These are phyloP conservation scores for Syzygium syzygioides DNA, from an alignment of 441 rosid species.

Conservation along the genomic window DNA sequence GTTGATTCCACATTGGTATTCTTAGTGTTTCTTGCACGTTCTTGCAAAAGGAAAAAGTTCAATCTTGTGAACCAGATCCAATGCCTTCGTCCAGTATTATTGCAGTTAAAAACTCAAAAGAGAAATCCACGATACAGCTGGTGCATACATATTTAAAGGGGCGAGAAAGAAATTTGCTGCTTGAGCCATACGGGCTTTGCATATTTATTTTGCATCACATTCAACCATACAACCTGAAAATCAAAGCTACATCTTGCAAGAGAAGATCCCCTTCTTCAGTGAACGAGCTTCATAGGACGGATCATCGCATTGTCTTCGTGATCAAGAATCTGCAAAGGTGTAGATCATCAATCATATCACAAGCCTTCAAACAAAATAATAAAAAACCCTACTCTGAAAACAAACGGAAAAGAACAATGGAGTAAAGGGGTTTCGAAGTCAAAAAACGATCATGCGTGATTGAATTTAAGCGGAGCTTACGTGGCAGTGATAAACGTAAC, in stretches of 20 bases:
- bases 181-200: not conserved
- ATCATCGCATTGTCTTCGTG: not conserved
- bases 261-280: not conserved
- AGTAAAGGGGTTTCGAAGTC: not conserved
- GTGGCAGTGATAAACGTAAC: conserved; percentile 10
- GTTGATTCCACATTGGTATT: not conserved
- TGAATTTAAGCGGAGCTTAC: not conserved
- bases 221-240: not conserved
- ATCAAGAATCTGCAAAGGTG: not conserved
- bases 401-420: not conserved
- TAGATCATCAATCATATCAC: not conserved
- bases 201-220: not conserved
- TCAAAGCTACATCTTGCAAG: not conserved
- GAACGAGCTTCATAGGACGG: not conserved
- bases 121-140: not conserved
- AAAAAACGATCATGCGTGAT: not conserved
- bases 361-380: not conserved
- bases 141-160: not conserved
- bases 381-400: not conserved
- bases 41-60: not conserved
- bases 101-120: not conserved
- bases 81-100: not conserved
- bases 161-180: not conserved
- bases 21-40: not conserved
- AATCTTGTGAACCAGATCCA: not conserved